These are phyloP conservation scores for Sphagnurus paluster DNA, from an alignment of 1,284 basidiomycete species.

Conservation along the genomic window DNA sequence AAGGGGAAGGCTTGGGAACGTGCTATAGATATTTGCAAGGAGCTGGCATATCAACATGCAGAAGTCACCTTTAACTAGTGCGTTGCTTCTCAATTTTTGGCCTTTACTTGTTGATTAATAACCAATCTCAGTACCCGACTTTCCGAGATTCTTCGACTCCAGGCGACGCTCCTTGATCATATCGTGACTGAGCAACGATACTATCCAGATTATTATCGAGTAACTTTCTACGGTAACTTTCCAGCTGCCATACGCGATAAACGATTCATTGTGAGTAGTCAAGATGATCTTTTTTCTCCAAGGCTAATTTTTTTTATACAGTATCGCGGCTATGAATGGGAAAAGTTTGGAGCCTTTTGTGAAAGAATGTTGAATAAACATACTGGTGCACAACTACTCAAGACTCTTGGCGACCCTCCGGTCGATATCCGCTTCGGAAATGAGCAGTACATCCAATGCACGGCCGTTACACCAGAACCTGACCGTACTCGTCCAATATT, in stretches of 20 bases:
- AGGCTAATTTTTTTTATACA: conserved; percentile 28
- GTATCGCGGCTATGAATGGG: conserved; percentile 92
- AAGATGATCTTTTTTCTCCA: not conserved
- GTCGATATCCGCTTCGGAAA: conserved; percentile 81
- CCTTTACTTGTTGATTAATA: not conserved
- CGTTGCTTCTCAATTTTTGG: conserved; percentile 24
- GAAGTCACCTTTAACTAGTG: conserved; percentile 90
- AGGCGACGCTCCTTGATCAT: conserved; percentile 81
- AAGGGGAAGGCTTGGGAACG: conserved; percentile 97
- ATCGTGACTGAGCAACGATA: conserved; percentile 83
- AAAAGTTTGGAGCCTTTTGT: conserved; percentile 87
- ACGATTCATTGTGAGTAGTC: conserved; percentile 74
- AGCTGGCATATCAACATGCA: conserved; percentile 82
- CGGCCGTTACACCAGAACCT: conserved; percentile 83
- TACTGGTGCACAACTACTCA: conserved; percentile 82
- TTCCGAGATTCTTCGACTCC: conserved; percentile 82
- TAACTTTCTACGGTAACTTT: conserved; percentile 92
- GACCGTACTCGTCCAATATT: conserved; percentile 81
- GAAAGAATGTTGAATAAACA: conserved; percentile 94
- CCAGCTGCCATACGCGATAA: conserved; percentile 82
- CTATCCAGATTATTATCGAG: conserved; percentile 91
- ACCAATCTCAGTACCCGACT: conserved; percentile 59
- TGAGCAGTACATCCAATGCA: conserved; percentile 88
- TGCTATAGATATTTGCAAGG: conserved; percentile 91
- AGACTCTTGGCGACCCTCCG: conserved; percentile 74